These are phyloP conservation scores for Penicillium sp. DNA, from an alignment of 2,329 filamentous ascomycete species.

Conservation along the genomic window DNA sequence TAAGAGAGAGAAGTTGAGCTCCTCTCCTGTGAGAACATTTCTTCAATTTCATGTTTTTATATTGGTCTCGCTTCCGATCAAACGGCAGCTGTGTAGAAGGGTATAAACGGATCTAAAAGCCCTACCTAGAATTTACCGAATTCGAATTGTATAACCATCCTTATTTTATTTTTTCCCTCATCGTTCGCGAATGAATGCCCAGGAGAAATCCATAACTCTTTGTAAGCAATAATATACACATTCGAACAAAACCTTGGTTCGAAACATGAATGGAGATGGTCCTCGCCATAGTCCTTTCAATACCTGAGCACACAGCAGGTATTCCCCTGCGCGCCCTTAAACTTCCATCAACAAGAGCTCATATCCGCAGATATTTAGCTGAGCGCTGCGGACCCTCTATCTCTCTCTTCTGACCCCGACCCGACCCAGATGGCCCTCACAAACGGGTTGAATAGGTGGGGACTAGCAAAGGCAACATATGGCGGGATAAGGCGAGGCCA, in stretches of 20 bases:
- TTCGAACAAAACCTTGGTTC: not conserved
- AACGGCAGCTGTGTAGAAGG: conserved; percentile 16
- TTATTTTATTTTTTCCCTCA: not conserved
- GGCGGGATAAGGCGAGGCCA: not conserved
- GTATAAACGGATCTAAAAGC: conserved; percentile 10
- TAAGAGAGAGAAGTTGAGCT: conserved; percentile 28
- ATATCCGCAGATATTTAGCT: not conserved
- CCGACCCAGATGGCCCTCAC: not conserved
- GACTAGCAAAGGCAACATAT: not conserved
- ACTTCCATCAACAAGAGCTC: not conserved
- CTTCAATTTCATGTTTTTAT: conserved; percentile 23
- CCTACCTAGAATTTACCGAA: conserved; percentile 1
- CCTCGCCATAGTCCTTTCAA: not conserved
- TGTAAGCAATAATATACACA: conserved; percentile 6
- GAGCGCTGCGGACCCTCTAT: not conserved
- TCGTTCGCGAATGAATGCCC: not conserved
- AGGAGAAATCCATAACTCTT: not conserved
- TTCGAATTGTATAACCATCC: conserved; percentile 6
- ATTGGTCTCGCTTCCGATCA: conserved; percentile 16
- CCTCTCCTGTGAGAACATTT: conserved; percentile 20
- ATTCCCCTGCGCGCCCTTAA: not conserved
- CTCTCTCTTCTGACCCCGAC: not conserved
- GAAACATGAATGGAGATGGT: conserved; percentile 7
- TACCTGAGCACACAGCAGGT: not conserved
- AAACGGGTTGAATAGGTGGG: not conserved